Base-by-base conservation (phyloP, 2,329 filamentous ascomycete species). In the Fusarium aywerte region DNA sequence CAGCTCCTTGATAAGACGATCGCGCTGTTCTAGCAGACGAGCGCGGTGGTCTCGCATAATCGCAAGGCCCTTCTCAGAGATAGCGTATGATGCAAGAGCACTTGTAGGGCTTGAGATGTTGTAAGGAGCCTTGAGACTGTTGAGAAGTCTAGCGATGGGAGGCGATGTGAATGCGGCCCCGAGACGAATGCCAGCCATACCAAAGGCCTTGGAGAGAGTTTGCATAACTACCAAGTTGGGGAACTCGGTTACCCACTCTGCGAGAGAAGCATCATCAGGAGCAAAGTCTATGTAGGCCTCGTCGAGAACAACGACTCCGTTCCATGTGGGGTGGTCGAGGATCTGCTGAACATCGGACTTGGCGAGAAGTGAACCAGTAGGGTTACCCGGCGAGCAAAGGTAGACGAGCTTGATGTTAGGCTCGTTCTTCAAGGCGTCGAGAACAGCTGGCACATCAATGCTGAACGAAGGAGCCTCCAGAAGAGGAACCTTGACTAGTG, bases 201-300 rank as follows among this genome's bases (percentile, higher is more conserved):
- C 96, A 75, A 99, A 99, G 0, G 93, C 96, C 79, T 99, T 99
- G 74, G 92, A 97, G n/a, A 98, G 85, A 2, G 96, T 99, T 83
- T 99, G 96, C 92, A 98, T 93, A 58, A 99, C 94, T 18, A 97
- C 93, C 25, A 99, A 84, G 78, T 99, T 99, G 49, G 95, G 94
- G 88, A 92, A 96, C 74, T 97, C 93, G 33, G 87, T 84, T 2
- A 97, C 94, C 90, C 92, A 97, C 79, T 97, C 92, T 25, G 96
- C 95, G 25, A 98, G 85, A 69, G 92, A 96, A 39, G 92, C 85
- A 25, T 87, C 89, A 16, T 79, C 89, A 7, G 89, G 88, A 8
- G 94, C 90, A 75, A 98, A 99, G 80, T 99, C 96, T 73, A 99
- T 77, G 80, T 99, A 99, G 18, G 96, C 96, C 80, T 99, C 96